Base-by-base conservation (phyloP, 2,329 filamentous ascomycete species). In the Alternaria burnsii region DNA sequence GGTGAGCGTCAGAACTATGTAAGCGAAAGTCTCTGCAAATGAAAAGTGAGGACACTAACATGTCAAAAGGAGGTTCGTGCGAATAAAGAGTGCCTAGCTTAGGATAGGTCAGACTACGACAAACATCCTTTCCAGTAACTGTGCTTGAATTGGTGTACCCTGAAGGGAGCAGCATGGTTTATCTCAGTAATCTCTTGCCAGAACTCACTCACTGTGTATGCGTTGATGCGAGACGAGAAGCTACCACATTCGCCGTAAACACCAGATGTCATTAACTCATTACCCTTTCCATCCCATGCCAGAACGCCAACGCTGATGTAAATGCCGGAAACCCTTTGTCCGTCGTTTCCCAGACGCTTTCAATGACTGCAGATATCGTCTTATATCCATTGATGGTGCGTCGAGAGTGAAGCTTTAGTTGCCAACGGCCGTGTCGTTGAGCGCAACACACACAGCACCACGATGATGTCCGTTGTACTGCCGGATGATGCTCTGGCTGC, bases 401-500 rank as follows among this genome's bases (percentile, higher is more conserved):
- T 36, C 14, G 14, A 10, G 16, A 24, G 12, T 30, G 22, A 11
- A 42, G 12, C 16, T 38, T 47, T 36, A 78, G 55, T 75, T 75
- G 11, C 75, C 75, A n/a, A 80, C 73, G 7, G 78, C 78, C 12
- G 78, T 80, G 52, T 97, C 94, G 77, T 97, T 97, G 66, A 97
- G 82, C 14, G 94, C 94, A 38, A 97, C 94, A 74, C 94, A 97
- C 0, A 97, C 93, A 4, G 93, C 92, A 43, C 94, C 94, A 36
- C 94, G 86, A 76, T 97, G 94, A 76, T 97, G 94, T 7, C 94
- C 94, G 76, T 96, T 97, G 78, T 97, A 97, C 82, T 97, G 94
- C 47, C 94, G 86, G 71, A 97, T 97, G 67, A 97, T 94, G 72
- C 89, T 90, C 78, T 96, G 93, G 68, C 90, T 93, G 65, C 85